Evolutionary conservation across 495 filamentous ascomycete species (phyloP).

Genomic region (Coniosporium apollinis): DNA sequence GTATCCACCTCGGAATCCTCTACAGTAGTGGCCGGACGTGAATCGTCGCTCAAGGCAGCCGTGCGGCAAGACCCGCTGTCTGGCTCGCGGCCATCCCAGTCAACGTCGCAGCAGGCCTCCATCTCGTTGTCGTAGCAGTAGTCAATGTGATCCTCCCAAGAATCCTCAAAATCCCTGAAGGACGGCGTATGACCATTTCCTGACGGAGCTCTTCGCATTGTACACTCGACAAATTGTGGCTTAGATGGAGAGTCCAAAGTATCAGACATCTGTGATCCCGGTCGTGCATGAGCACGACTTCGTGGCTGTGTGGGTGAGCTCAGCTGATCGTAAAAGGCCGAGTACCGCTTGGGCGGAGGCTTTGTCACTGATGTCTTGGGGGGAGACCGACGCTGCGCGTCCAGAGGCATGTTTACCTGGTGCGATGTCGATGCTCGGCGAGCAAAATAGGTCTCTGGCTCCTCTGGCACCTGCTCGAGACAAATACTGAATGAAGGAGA

Average conservation of each 20-base stretch:
- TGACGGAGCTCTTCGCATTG: too few species aligned
- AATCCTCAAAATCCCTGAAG: constrained; percentile 32
- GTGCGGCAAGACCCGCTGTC: too few species aligned
- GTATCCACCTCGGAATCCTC: too few species aligned
- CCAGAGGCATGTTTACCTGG: not conserved
- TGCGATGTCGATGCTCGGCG: constrained; percentile 6
- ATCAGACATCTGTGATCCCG: constrained; percentile 17
- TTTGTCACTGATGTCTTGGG: constrained; percentile 7
- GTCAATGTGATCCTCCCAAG: constrained; percentile 90
- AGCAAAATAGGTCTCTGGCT: constrained; percentile 35
- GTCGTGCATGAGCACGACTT: constrained; percentile 9
- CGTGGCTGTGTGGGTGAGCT: constrained; percentile 7
- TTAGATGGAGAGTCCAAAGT: constrained; percentile 9
- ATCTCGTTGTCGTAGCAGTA: constrained; percentile 85
- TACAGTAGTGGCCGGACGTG: too few species aligned
- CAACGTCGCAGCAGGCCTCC: constrained; percentile 79
- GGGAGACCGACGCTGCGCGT: not conserved
- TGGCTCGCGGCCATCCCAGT: too few species aligned
- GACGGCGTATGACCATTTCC: not conserved
- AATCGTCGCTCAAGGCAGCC: too few species aligned
- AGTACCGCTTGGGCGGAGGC: too few species aligned
- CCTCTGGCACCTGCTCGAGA: constrained; percentile 58
- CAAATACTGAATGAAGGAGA: constrained; percentile 28
- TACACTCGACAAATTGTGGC: too few species aligned
- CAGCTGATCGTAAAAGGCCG: too few species aligned